A percentile compares a stretch with the other conserved stretches of the same genome.
Evolutionary conservation across 2,329 filamentous ascomycete genomes (phyloP).

Genomic region (Fusarium tjaetaba): DNA sequence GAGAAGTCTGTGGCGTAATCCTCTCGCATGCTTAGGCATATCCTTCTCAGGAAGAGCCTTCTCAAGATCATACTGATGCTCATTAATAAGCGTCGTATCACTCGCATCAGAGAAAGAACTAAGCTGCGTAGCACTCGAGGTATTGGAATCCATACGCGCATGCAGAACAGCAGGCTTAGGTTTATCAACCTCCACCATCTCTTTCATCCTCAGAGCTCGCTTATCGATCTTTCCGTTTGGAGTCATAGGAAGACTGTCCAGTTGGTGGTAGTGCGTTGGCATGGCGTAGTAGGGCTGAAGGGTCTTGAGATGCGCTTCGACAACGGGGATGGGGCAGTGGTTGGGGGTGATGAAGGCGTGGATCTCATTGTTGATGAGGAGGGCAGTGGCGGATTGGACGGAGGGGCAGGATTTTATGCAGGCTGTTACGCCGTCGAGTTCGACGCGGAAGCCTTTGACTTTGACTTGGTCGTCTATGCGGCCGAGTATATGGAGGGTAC

Average conservation of each 20-base stretch:
- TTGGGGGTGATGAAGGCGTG: conserved; percentile 60
- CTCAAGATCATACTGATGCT: conserved; percentile 44
- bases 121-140: conserved; percentile 42
- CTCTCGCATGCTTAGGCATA: conserved; percentile 51
- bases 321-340: conserved; percentile 46
- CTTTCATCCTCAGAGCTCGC: conserved; percentile 47
- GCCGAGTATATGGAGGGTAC: conserved; percentile 64
- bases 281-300: conserved; percentile 65
- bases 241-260: conserved; percentile 59
- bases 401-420: conserved; percentile 56
- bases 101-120: conserved; percentile 28
- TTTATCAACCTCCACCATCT: not conserved
- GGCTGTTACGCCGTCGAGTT: conserved; percentile 65
- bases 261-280: conserved; percentile 56
- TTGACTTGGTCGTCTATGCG: conserved; percentile 70
- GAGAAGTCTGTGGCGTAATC: conserved; percentile 56
- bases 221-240: conserved; percentile 68
- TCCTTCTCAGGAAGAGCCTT: conserved; percentile 54
- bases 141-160: conserved; percentile 41
- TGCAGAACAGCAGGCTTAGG: conserved; percentile 31
- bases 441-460: conserved; percentile 69
- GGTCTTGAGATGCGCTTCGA: conserved; percentile 53
- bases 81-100: conserved; percentile 27
- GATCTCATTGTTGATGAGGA: conserved; percentile 58
- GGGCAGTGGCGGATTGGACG: conserved; percentile 57